These are phyloP conservation scores for Macadamia tetraphylla DNA, from an alignment of 164 flowering plant genomes.

Conservation along the genomic window DNA sequence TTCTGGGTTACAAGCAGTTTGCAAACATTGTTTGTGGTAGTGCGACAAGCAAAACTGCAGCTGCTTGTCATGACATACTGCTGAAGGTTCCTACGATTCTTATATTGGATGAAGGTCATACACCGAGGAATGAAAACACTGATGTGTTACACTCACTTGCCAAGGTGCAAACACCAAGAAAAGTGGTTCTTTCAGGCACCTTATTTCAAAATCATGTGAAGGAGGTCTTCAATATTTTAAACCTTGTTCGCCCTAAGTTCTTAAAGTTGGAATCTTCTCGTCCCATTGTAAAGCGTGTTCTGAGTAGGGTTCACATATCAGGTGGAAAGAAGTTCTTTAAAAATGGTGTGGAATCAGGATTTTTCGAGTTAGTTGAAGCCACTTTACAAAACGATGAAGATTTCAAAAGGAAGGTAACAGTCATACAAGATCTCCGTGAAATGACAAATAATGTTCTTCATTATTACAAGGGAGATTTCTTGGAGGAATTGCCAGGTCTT, in stretches of 20 bases:
- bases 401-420: slow-evolving; percentile 44
- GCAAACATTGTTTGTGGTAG: slow-evolving; percentile 53
- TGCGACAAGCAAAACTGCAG: slow-evolving; percentile 20
- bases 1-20: slow-evolving; percentile 81
- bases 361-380: slow-evolving; percentile 70
- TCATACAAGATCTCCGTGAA: slow-evolving; percentile 79
- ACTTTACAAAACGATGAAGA: slow-evolving; percentile 64
- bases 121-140: slow-evolving; percentile 75
- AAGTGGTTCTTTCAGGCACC: slow-evolving; percentile 94
- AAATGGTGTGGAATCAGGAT: slow-evolving; percentile 30
- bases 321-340: slow-evolving; percentile 40
- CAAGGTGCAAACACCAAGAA: slow-evolving; percentile 61
- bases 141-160: slow-evolving; percentile 61
- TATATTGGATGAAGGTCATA: slow-evolving; percentile 91
- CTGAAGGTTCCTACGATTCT: slow-evolving; percentile 63
- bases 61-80: slow-evolving; percentile 55
- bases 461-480: slow-evolving; percentile 82
- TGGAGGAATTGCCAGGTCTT: slow-evolving; percentile 90
- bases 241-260: slow-evolving; percentile 86
- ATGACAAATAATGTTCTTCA: slow-evolving; percentile 79
- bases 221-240: slow-evolving; percentile 82
- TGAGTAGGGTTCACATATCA: slow-evolving; percentile 48
- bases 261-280: slow-evolving; percentile 43
- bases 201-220: slow-evolving; percentile 89
- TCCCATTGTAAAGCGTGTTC: slow-evolving; percentile 44